These are phyloP conservation scores for Aspergillus sp. DNA, from an alignment of 2,329 filamentous ascomycete genomes.

Conservation along the genomic window DNA sequence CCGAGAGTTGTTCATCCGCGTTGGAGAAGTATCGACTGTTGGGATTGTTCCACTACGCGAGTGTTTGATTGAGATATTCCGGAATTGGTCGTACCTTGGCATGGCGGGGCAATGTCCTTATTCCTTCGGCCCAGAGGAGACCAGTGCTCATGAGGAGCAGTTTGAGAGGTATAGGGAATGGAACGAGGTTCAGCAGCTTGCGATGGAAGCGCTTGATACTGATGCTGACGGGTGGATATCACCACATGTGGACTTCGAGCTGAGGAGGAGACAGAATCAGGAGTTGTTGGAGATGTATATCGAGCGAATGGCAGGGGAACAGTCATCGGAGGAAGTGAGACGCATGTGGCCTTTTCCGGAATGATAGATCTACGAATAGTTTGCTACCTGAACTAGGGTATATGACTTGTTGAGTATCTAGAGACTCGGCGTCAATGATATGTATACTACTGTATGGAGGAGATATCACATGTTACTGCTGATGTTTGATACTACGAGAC, in stretches of 20 bases:
- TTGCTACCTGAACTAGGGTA: too few species aligned
- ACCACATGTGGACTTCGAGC: constrained; percentile 28
- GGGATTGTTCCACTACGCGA: constrained; percentile 32
- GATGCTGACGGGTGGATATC: constrained; percentile 39
- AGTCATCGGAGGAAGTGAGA: too few species aligned
- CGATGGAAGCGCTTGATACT: constrained; percentile 27
- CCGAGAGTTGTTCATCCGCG: constrained; percentile 33
- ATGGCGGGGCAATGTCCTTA: constrained; percentile 29
- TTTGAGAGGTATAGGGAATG: constrained; percentile 31
- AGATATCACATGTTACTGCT: too few species aligned
- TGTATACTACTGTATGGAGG: too few species aligned
- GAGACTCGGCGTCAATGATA: too few species aligned
- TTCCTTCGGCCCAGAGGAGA: constrained; percentile 27
- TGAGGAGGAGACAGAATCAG: constrained; percentile 25
- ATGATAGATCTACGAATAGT: too few species aligned
- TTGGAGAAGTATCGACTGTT: constrained; percentile 26
- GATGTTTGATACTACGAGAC: too few species aligned
- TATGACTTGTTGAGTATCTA: too few species aligned
- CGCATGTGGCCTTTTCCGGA: too few species aligned
- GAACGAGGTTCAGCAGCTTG: constrained; percentile 26
- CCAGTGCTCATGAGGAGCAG: constrained; percentile 25
- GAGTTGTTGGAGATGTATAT: constrained; percentile 11
- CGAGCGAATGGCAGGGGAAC: too few species aligned
- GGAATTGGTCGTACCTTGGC: constrained; percentile 22
- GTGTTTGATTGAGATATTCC: constrained; percentile 32